A percentile compares a stretch with the other conserved stretches of the same genome.
phyloP scores from a whole-genome alignment of 768 basidiomycete species.

The Suillus subalutaceus region DNA sequence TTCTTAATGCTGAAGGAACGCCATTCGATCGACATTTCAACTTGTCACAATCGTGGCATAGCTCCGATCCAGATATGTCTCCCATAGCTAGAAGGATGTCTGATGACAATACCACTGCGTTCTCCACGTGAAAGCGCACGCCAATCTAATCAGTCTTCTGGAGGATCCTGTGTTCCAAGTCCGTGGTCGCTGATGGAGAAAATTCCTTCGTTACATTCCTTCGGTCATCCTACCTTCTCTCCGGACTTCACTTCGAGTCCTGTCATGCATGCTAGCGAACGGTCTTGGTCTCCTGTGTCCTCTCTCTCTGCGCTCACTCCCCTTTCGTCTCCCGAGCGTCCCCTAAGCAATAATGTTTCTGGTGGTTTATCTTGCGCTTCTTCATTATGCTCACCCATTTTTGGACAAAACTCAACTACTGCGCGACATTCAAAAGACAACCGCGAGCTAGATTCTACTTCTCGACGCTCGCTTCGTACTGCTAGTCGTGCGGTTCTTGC shows the following conservation, averaged over 20 bases:
- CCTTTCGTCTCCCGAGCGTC: conserved; percentile 28
- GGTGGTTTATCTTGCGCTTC: background rate
- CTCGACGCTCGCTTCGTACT: background rate
- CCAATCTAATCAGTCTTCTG: conserved; percentile 12
- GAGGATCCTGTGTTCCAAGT: conserved; percentile 11
- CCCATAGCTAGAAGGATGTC: conserved; percentile 23
- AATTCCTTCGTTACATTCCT: conserved; percentile 28
- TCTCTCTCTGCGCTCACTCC: conserved; percentile 33
- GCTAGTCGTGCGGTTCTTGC: background rate
- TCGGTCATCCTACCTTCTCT: conserved; percentile 15
- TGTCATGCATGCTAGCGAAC: conserved; percentile 14
- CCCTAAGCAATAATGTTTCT: background rate
- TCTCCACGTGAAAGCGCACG: conserved; percentile 5
- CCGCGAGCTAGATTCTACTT: background rate
- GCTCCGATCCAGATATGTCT: conserved; percentile 21
- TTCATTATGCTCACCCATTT: background rate
- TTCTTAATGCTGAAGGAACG: conserved; percentile 26
- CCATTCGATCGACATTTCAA: conserved; percentile 35
- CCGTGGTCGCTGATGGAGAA: conserved; percentile 31
- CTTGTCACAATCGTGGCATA: conserved; percentile 23
- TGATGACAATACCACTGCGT: conserved; percentile 1
- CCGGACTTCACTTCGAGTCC: conserved; percentile 5
- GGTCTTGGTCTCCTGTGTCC: conserved; percentile 27
- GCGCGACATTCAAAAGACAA: background rate
- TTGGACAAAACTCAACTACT: background rate